phyloP scores from a whole-genome alignment of 2,329 filamentous ascomycete species.

The Alternaria solani region DNA sequence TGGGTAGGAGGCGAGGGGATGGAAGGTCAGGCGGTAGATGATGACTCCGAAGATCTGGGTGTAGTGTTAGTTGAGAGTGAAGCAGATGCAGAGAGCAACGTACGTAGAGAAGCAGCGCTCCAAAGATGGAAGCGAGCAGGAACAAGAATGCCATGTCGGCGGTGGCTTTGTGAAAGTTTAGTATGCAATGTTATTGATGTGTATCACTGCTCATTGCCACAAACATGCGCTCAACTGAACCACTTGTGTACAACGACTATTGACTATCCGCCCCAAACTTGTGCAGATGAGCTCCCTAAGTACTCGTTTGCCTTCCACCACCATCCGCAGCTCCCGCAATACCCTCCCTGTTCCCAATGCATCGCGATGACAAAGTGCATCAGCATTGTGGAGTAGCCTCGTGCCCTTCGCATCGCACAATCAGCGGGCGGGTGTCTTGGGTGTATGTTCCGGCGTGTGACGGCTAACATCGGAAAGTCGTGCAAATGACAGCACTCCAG shows the following conservation, averaged over 20 bases:
- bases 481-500: constrained; percentile 1
- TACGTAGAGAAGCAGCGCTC: constrained; percentile 38
- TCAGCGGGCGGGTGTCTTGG: constrained; percentile 15
- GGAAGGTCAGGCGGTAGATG: constrained; percentile 53
- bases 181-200: not conserved
- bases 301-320: constrained; percentile 26
- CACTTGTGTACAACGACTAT: not conserved
- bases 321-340: constrained; percentile 43
- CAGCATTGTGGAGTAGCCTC: constrained; percentile 17
- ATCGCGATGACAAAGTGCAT: constrained; percentile 13
- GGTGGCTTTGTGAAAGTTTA: not conserved
- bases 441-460: constrained; percentile 32
- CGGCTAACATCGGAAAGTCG: constrained; percentile 37
- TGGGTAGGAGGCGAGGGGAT: constrained; percentile 55
- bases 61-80: constrained; percentile 12
- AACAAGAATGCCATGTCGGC: constrained; percentile 17
- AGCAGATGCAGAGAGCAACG: not conserved
- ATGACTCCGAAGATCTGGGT: constrained; percentile 36
- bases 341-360: constrained; percentile 18
- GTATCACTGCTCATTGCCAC: constrained; percentile 4
- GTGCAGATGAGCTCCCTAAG: constrained; percentile 21
- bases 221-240: not conserved
- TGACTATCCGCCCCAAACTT: not conserved
- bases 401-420: constrained; percentile 12
- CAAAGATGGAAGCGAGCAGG: constrained; percentile 36